Evolutionary conservation across 805 yeast species (phyloP), one percentile per base, ranked within the genome.

Genomic region (Candida patagonica): DNA sequence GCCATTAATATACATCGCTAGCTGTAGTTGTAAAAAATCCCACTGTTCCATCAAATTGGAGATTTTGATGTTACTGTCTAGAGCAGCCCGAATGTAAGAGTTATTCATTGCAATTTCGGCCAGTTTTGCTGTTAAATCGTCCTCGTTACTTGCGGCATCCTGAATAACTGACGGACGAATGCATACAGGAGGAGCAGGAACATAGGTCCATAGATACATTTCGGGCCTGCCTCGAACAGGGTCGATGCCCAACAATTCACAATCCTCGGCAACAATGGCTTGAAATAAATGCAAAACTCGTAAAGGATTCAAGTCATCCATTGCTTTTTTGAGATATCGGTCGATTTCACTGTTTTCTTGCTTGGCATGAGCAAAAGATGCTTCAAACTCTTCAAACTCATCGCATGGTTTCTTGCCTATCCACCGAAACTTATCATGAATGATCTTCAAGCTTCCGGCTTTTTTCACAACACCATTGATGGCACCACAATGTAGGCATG

Each of bases 161-260:
- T 84, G 87, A 88, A 85, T 86, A 23, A 92, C 97, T 4, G 97
- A 88, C 2, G 99, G 99, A 50, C 99, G 76, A 41, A 92, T 92
- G 70, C 98, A 92, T 15, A 94, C 96, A 0, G 99, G 99, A 1
- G 99, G 98, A 0, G 97, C 97, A 0, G 98, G 98, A 40, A 92
- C 71, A 57, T 88, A 92, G 56, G 95, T 75, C 99, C 98, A 92
- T 29, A 92, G 76, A 59, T 88, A 92, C 71, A 82, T 85, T 62
- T 89, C 97, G 4, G 97, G 98, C 49, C 96, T 72, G 35, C 96
- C 96, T 50, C 77, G 74, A 3, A 84, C 72, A 1, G 96, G 75
- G 54, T 92, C 92, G 40, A 92, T 76, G 41, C 98, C 99, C 24
- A 92, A 65, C 15, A 92, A 69, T 61, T 89, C 96, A 64, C 96